Percentiles rank a stretch among this genome's conserved stretches.
Evolutionary conservation across 495 filamentous ascomycete genomes (phyloP).

Genomic region (Cenococcum geophilum): DNA sequence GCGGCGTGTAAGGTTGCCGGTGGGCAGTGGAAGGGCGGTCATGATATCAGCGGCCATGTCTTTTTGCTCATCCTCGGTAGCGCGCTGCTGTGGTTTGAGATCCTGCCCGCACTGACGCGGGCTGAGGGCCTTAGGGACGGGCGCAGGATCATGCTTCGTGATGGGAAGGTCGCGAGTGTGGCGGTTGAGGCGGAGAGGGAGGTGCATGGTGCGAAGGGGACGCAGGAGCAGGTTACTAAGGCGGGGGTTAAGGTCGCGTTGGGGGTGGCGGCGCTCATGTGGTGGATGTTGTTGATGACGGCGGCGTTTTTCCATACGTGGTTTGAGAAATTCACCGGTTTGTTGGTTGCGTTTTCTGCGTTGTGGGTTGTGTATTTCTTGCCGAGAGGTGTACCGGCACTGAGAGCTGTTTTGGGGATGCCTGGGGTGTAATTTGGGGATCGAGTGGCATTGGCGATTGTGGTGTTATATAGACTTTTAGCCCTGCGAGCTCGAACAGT

Average conservation of each 20-base stretch:
- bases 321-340: constrained; percentile 87
- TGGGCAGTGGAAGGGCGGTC: constrained; percentile 79
- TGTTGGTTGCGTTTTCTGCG: constrained; percentile 60
- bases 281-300: constrained; percentile 98
- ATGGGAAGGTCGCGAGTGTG: constrained; percentile 47
- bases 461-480: background rate
- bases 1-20: constrained; percentile 77
- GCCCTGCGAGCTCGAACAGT: background rate
- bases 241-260: constrained; percentile 47
- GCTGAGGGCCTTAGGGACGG: constrained; percentile 47
- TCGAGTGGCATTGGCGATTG: background rate
- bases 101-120: constrained; percentile 54
- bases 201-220: constrained; percentile 37
- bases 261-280: constrained; percentile 54
- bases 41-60: constrained; percentile 92
- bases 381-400: constrained; percentile 56
- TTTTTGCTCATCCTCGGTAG: constrained; percentile 84
- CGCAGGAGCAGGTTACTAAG: constrained; percentile 42
- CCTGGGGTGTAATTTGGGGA: constrained; percentile 53
- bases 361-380: constrained; percentile 72
- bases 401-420: constrained; percentile 64
- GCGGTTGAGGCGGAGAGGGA: constrained; percentile 38
- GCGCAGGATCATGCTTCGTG: constrained; percentile 51
- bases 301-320: constrained; percentile 96
- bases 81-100: constrained; percentile 71